Conservation (phyloP, 108 stramenopile genomes). For the Nitzschia palea region DNA sequence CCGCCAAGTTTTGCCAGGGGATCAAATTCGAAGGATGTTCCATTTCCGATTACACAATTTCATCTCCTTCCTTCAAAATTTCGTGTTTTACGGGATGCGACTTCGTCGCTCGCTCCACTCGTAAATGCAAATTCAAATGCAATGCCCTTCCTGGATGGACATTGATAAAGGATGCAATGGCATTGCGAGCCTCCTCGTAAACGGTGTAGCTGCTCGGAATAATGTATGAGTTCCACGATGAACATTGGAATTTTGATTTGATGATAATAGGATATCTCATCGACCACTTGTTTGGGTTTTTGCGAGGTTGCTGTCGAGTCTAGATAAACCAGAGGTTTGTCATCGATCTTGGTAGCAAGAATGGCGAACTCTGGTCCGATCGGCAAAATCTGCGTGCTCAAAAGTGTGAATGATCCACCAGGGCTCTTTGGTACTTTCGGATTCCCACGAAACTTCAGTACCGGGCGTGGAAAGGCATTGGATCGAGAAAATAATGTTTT, state of each 20-base stretch:
- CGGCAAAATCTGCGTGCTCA: constrained; percentile 29
- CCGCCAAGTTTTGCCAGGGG: constrained; percentile 92
- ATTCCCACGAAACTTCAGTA: not conserved
- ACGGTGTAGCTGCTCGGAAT: constrained; percentile 83
- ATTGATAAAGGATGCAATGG: constrained; percentile 77
- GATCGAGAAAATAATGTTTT: too few relatives aligned
- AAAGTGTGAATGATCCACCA: not conserved
- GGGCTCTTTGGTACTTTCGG: not conserved
- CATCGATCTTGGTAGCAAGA: constrained; percentile 28
- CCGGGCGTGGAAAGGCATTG: too few relatives aligned
- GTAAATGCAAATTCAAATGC: constrained; percentile 95
- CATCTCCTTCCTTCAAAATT: constrained; percentile 69
- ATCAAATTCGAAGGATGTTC: constrained; percentile 98
- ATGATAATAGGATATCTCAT: constrained; percentile 77
- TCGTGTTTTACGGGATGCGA: too few relatives aligned
- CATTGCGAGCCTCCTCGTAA: constrained; percentile 89
- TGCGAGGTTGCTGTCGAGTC: constrained; percentile 97
- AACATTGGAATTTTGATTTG: constrained; percentile 84
- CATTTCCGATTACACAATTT: constrained; percentile 87
- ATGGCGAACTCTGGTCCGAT: constrained; percentile 50
- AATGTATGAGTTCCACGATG: constrained; percentile 93
- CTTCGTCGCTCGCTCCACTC: constrained; percentile 91
- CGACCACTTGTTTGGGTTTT: constrained; percentile 86
- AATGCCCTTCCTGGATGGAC: constrained; percentile 72
- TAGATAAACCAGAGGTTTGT: constrained; percentile 79